Base-by-base conservation (phyloP, 2,329 filamentous ascomycete species). In the Trichoderma sp. region DNA sequence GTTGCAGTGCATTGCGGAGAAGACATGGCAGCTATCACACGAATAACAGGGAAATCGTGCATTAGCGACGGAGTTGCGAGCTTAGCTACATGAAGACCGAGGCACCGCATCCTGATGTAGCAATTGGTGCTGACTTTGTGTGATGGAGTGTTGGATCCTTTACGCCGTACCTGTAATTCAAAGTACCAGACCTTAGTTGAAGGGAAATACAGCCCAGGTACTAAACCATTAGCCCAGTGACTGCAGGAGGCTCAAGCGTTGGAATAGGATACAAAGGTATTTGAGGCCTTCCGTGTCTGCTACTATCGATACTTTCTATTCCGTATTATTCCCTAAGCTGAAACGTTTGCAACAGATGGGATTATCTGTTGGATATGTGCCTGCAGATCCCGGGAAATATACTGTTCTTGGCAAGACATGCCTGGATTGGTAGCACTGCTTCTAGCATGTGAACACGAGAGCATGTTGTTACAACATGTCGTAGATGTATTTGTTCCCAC, bases 31-130 rank as follows among this genome's bases (percentile, higher is more conserved):
- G 6, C 24, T 31, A 21, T 33, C 29, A n/a, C 53, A 29, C 31
- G 14, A 53, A 35, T 29, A 53, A 72, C 69, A 72, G 41, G 69
- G 59, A 72, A 63, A 63, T 35, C 38, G 31, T 72, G 69, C 69
- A 72, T 63, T 64, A 45, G 38, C 41, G 60, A 64, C 16, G 38
- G 56, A 53, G 67, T 31, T 18, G n/a, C 50, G 38, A 35, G 41
- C 38, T 63, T 64, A 16, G 38, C 45, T 45, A 16, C 41, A 45
- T 45, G 41, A 45, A n/a, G n/a, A n/a, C 21, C 50, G 35, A 63
- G 29, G 27, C 68, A 35, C 35, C 33, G 53, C 27, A 50, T 27
- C 24, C 18, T 50, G 14, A 29, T 5, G 35, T 63, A 27, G 41
- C 29, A 12, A n/a, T 41, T n/a, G 33, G 35, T 11, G 33, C 21